Conservation (phyloP, 345 rosid genomes). For the Barbarea vulgaris region DNA sequence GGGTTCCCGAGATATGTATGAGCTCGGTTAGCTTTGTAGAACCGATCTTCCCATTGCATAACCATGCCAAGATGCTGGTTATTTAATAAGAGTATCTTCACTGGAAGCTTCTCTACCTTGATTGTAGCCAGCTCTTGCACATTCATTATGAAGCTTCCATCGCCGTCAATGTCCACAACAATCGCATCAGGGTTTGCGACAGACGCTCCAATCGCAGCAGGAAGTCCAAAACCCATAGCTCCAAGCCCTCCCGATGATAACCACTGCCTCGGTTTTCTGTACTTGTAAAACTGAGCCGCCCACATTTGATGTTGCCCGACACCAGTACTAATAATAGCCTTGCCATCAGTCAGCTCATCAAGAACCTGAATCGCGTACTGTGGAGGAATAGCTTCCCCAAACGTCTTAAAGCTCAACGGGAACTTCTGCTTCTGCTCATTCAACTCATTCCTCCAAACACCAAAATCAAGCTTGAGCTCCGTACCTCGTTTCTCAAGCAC, state of each 20-base stretch:
- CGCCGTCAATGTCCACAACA: constrained; percentile 96
- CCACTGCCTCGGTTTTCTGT: constrained; percentile 88
- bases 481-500: constrained; percentile 57
- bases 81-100: constrained; percentile 77
- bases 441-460: constrained; percentile 77
- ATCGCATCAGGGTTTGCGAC: constrained; percentile 82
- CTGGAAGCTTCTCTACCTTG: constrained; percentile 80
- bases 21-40: constrained; percentile 92
- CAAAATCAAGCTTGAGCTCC: constrained; percentile 57
- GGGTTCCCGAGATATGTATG: constrained; percentile 91
- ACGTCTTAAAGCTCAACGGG: constrained; percentile 78
- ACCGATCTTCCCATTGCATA: constrained; percentile 92
- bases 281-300: constrained; percentile 99
- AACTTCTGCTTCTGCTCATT: constrained; percentile 65
- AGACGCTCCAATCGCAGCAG: constrained; percentile 97
- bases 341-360: constrained; percentile 80
- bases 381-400: constrained; percentile 90
- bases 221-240: constrained; percentile 98
- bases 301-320: constrained; percentile 99
- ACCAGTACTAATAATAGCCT: constrained; percentile 90
- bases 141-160: constrained; percentile 96
- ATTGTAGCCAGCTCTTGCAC: constrained; percentile 91
- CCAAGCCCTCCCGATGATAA: constrained; percentile 90
- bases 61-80: constrained; percentile 99
- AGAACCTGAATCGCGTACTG: constrained; percentile 89